Base-by-base conservation (phyloP, 176 grass and related monocot genomes). In the Tillandsia leiboldiana region DNA sequence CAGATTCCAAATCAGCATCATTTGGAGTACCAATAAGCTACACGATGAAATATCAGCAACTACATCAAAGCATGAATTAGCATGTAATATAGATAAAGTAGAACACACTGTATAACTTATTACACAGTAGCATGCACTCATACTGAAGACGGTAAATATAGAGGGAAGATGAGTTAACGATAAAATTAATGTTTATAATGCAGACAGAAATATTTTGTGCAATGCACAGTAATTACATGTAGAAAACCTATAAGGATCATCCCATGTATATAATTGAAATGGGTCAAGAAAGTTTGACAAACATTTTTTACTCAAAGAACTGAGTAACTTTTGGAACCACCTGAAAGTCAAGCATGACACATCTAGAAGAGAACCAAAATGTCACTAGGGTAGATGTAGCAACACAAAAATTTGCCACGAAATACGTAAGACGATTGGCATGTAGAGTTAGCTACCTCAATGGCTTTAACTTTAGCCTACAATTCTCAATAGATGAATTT, bases 11-110 rank as follows among this genome's bases (percentile, higher is more conserved):
- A 82, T 99, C 90, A 47, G 66, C 63, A 49, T 94, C 95, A 80
- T 94, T 90, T 64, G 95, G 95, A 12, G 95, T 94, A 10, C 95
- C 94, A 3, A 99, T 90, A 65, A 99, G 84, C 95, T 99, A 75
- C 82, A 78, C 1, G 12, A 26, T 50, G 26, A 26, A 51, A 17
- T 9, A 57, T 11, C 48, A 68, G 12, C 17, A 51, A 52, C 18
- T 24, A 48, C 50, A 11, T 53, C n/a, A 54, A 22, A 68, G 7
- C 18, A 14, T 49, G 42, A 48, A 69, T 26, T 51, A 50, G 42
- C 28, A 62, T 77, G 53, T 50, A 59, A 51, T 61, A n/a, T 11
- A 64, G 56, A 61, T 18, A 61, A 61, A 23, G 22, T 9, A 61
- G 9, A 18, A 61, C 56, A 61, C 12, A 61, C 56, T 9, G 15